Evolutionary conservation across 2,329 filamentous ascomycete genomes (phyloP).

Genomic region (Curvularia hawaiiensis): DNA sequence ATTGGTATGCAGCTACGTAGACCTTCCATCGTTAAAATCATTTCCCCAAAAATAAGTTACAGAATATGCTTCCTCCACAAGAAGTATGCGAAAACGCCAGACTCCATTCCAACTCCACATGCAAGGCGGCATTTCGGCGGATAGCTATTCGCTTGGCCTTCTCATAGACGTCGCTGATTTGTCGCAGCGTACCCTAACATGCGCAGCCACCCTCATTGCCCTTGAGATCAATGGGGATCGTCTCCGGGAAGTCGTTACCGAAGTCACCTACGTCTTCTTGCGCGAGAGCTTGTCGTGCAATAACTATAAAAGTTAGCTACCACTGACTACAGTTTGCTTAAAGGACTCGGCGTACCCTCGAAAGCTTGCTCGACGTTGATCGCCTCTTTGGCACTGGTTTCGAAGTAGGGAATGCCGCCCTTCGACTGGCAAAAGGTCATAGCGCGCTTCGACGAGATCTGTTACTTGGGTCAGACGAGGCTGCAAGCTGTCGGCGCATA

Average conservation of each 20-base stretch:
- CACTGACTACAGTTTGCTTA: not conserved
- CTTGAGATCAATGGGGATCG: conserved; percentile 97
- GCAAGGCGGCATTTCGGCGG: conserved; percentile 13
- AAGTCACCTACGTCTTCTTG: conserved; percentile 99
- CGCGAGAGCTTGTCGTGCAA: conserved; percentile 90
- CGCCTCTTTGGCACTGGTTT: conserved; percentile 98
- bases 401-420: conserved; percentile 97
- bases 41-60: conserved; percentile 18
- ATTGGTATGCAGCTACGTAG: conserved; percentile 23
- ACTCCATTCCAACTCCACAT: conserved; percentile 36
- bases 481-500: not conserved
- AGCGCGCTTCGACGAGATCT: conserved; percentile 94
- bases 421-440: conserved; percentile 98
- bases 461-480: conserved; percentile 15
- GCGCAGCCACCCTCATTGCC: conserved; percentile 91
- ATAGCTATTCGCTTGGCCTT: conserved; percentile 3
- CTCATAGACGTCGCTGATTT: conserved; percentile 13
- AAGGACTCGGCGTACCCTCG: conserved; percentile 54
- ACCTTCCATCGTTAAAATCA: conserved; percentile 12
- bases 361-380: conserved; percentile 95
- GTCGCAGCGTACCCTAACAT: conserved; percentile 61
- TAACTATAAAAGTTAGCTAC: conserved; percentile 64
- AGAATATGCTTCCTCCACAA: conserved; percentile 20
- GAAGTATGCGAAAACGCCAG: conserved; percentile 31
- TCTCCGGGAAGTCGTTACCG: conserved; percentile 95